Percentiles rank a stretch among this genome's conserved stretches.
phyloP scores from a whole-genome alignment of 1,284 basidiomycete genomes.

The Malassezia obtusa region DNA sequence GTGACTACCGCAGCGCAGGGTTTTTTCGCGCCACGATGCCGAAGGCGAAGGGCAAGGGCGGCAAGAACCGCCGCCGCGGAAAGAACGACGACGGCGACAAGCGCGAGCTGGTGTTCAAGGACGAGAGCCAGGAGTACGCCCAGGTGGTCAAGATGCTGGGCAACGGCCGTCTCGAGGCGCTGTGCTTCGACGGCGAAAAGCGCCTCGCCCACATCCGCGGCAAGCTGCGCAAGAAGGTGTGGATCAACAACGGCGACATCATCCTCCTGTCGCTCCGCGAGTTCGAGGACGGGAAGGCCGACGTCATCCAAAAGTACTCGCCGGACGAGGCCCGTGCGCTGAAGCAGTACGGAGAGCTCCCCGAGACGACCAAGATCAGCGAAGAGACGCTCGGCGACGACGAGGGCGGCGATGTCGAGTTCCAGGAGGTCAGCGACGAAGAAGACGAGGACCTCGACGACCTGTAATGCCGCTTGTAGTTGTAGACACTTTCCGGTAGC shows the following conservation, averaged over 20 bases:
- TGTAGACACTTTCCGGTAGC: background rate
- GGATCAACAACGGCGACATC: constrained; percentile 99
- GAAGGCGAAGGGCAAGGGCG: constrained; percentile 61
- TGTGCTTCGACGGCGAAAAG: constrained; percentile 98
- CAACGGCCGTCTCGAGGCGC: constrained; percentile 90
- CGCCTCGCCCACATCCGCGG: constrained; percentile 94
- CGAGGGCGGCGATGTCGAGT: constrained; percentile 51
- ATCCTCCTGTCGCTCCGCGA: constrained; percentile 91
- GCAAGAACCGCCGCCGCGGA: constrained; percentile 97
- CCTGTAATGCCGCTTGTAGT: constrained; percentile 15
- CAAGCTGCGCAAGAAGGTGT: constrained; percentile 99
- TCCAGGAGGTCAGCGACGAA: constrained; percentile 46
- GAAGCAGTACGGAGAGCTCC: constrained; percentile 94
- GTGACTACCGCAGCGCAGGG: background rate
- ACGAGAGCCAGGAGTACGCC: constrained; percentile 98
- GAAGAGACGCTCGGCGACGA: constrained; percentile 92
- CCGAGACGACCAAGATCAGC: constrained; percentile 96
- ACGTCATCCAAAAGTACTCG: constrained; percentile 98
- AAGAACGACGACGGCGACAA: constrained; percentile 99
- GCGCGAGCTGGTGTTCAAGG: constrained; percentile 95
- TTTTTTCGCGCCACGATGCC: constrained; percentile 6
- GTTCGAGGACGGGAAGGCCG: constrained; percentile 98
- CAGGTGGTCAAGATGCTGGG: constrained; percentile 98
- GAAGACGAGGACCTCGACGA: constrained; percentile 40
- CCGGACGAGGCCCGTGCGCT: constrained; percentile 79